These are phyloP conservation scores for Trifolium fragiferum DNA, from an alignment of 306 rosid species.

Conservation along the genomic window DNA sequence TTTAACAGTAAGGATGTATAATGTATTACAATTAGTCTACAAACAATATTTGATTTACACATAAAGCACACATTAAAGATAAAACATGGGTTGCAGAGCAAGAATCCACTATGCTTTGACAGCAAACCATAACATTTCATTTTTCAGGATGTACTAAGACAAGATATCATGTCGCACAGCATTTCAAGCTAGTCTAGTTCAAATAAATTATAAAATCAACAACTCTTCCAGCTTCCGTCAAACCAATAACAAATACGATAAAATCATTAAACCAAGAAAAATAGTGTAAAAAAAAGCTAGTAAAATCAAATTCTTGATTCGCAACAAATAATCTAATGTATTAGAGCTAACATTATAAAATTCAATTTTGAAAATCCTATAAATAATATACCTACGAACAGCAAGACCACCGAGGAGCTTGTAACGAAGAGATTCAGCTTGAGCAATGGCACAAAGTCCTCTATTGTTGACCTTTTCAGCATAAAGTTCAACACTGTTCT, in stretches of 20 bases:
- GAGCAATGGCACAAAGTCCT: constrained; percentile 84
- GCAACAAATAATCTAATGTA: neutral
- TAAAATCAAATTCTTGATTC: neutral
- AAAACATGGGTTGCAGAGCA: neutral
- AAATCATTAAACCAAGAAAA: too few relatives aligned
- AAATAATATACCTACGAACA: constrained; percentile 63
- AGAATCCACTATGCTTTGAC: neutral
- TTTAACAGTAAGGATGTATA: too few relatives aligned
- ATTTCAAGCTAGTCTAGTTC: neutral
- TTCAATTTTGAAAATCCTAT: too few relatives aligned
- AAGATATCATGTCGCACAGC: neutral
- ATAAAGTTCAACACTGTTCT: constrained; percentile 76
- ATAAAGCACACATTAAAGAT: neutral
- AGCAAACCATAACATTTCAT: neutral
- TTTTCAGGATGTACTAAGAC: neutral
- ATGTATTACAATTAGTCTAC: neutral
- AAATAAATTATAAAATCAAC: neutral
- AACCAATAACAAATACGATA: too few relatives aligned
- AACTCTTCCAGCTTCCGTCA: too few relatives aligned
- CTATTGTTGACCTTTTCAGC: constrained; percentile 86
- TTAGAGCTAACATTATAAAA: too few relatives aligned
- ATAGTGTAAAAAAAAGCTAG: neutral
- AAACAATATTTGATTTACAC: neutral
- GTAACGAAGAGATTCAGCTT: constrained; percentile 84
- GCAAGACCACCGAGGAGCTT: constrained; percentile 93